Conservation (phyloP, 139 green algal genomes). For the Tetraselmis striata region DNA sequence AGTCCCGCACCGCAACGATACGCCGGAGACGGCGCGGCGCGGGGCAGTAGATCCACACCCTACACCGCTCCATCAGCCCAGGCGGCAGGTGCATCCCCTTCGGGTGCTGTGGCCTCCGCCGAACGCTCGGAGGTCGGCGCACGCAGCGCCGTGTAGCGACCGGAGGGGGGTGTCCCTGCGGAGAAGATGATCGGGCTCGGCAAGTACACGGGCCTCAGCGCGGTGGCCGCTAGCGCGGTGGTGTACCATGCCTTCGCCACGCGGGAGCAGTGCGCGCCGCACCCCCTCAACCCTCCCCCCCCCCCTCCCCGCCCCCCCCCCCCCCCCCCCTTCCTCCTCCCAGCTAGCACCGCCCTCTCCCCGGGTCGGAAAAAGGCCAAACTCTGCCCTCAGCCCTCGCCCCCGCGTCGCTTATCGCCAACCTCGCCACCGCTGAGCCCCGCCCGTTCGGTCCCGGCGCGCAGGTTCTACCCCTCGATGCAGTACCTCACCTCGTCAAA, state of each 20-base stretch:
- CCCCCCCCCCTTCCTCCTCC: too few relatives aligned
- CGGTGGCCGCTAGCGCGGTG: constrained; percentile 44
- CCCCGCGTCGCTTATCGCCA: background rate
- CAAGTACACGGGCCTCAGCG: constrained; percentile 51
- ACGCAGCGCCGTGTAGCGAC: too few relatives aligned
- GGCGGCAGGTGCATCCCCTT: too few relatives aligned
- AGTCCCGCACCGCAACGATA: too few relatives aligned
- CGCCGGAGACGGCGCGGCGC: too few relatives aligned
- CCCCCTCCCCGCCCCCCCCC: too few relatives aligned
- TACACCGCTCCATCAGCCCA: too few relatives aligned
- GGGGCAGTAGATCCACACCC: too few relatives aligned
- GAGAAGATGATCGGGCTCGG: constrained; percentile 37
- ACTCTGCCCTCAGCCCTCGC: background rate
- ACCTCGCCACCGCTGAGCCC: background rate
- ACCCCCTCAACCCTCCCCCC: background rate
- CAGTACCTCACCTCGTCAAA: constrained; percentile 91
- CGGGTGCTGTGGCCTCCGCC: too few relatives aligned
- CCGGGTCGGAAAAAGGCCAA: background rate
- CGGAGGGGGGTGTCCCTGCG: too few relatives aligned
- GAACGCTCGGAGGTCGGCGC: too few relatives aligned
- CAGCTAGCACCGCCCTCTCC: background rate
- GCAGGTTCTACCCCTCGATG: constrained; percentile 88
- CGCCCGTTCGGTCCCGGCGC: too few relatives aligned
- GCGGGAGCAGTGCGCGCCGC: constrained; percentile 69
- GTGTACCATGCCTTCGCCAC: constrained; percentile 89